phyloP scores from a whole-genome alignment of 106 monocot genomes.

The Xerophyta viscosa region DNA sequence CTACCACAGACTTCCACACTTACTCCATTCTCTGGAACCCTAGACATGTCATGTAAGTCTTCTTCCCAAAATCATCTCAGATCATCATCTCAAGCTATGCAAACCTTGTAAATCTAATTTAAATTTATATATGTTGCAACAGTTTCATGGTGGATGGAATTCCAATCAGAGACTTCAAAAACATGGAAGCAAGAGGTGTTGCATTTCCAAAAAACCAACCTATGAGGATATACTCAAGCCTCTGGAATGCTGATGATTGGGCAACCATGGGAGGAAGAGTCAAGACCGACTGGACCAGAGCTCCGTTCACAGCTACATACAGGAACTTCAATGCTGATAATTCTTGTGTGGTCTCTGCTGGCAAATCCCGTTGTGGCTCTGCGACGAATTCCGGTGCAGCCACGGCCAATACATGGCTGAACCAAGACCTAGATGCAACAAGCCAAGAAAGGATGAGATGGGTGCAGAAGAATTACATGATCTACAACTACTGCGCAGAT shows the following conservation, averaged over 20 bases:
- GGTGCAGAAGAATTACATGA: slow-evolving; percentile 37
- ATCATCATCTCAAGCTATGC: neutral
- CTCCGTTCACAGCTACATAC: slow-evolving; percentile 21
- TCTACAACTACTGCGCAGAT: slow-evolving; percentile 42
- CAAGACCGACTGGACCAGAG: slow-evolving; percentile 25
- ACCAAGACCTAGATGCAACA: slow-evolving; percentile 15
- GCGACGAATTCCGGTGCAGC: neutral
- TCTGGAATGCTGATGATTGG: slow-evolving; percentile 34
- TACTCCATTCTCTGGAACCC: slow-evolving; percentile 18
- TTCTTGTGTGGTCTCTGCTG: slow-evolving; percentile 1
- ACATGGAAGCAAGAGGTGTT: slow-evolving; percentile 2
- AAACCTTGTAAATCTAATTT: neutral
- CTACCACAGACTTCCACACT: slow-evolving; percentile 10
- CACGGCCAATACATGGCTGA: slow-evolving; percentile 18
- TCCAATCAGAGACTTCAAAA: slow-evolving; percentile 3
- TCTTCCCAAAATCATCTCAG: neutral
- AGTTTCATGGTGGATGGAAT: neutral
- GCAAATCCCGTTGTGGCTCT: neutral
- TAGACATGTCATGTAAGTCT: slow-evolving; percentile 7
- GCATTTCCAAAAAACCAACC: slow-evolving; percentile 13
- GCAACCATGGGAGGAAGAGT: slow-evolving; percentile 21
- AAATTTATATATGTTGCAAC: neutral
- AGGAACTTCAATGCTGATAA: slow-evolving; percentile 14
- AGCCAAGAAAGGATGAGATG: slow-evolving; percentile 6
- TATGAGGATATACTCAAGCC: slow-evolving; percentile 21